These are phyloP conservation scores for Paxillus involutus DNA, from an alignment of 768 basidiomycete genomes.

Conservation along the genomic window DNA sequence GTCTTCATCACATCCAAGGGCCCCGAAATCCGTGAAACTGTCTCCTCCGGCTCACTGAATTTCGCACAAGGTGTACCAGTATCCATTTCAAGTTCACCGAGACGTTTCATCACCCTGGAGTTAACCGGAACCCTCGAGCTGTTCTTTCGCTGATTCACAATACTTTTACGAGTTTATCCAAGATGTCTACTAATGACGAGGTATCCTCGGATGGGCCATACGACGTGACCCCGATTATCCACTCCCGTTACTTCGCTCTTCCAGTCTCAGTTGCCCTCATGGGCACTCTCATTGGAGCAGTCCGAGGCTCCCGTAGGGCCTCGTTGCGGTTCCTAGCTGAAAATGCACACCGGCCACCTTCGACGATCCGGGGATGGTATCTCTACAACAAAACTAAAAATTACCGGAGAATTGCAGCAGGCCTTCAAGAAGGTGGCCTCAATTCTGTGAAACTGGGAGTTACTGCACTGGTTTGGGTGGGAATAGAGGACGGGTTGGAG, in stretches of 20 bases:
- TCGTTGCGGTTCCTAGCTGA: conserved; percentile 86
- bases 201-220: conserved; percentile 12
- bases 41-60: not conserved
- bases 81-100: not conserved
- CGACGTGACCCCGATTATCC: conserved; percentile 31
- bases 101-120: not conserved
- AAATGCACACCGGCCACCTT: conserved; percentile 85
- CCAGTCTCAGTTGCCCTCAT: conserved; percentile 58
- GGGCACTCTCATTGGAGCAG: conserved; percentile 69
- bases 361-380: conserved; percentile 89
- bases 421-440: conserved; percentile 61
- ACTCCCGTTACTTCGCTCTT: conserved; percentile 57
- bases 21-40: too few species aligned
- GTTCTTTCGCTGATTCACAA: not conserved
- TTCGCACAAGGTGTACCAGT: not conserved
- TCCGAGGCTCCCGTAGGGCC: conserved; percentile 70
- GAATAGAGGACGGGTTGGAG: conserved; percentile 44
- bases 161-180: not conserved
- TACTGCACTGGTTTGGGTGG: conserved; percentile 48
- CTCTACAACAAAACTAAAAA: conserved; percentile 97
- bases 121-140: not conserved
- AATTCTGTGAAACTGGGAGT: conserved; percentile 54
- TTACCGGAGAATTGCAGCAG: conserved; percentile 77
- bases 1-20: too few species aligned
- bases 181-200: conserved; percentile 17